phyloP scores from a whole-genome alignment of 2,329 filamentous ascomycete species.

The Calonectria pseudoturangicola region DNA sequence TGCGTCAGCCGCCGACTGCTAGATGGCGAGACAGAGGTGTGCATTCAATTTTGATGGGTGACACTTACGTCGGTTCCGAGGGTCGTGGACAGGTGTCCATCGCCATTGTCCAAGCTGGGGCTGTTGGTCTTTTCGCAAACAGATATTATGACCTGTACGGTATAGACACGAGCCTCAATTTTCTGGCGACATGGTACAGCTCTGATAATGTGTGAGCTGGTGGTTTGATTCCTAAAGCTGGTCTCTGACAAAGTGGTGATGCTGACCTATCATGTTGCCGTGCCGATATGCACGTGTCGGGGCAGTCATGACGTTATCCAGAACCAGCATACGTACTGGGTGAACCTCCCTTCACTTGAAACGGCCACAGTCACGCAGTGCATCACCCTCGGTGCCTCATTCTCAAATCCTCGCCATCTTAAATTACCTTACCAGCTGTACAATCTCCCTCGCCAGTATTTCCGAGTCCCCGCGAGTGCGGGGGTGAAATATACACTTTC shows the following conservation, averaged over 20 bases:
- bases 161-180: constrained; percentile 6
- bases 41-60: constrained; percentile 27
- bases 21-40: constrained; percentile 29
- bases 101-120: constrained; percentile 57
- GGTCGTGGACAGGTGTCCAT: constrained; percentile 64
- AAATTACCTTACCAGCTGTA: not conserved
- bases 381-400: constrained; percentile 20
- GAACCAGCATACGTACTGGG: constrained; percentile 42
- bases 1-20: constrained; percentile 36
- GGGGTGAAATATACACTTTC: constrained; percentile 36
- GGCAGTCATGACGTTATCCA: constrained; percentile 48
- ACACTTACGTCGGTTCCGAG: constrained; percentile 68
- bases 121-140: not conserved
- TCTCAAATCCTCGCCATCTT: constrained; percentile 7
- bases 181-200: constrained; percentile 25
- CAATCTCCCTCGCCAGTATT: not conserved
- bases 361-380: constrained; percentile 1
- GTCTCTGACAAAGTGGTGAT: constrained; percentile 1
- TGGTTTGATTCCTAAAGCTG: constrained; percentile 11
- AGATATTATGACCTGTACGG: constrained; percentile 5
- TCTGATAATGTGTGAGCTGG: constrained; percentile 8
- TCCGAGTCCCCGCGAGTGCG: constrained; percentile 26
- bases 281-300: constrained; percentile 50
- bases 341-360: constrained; percentile 38
- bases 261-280: constrained; percentile 20